Base-by-base conservation (phyloP, 108 stramenopile genomes). In the Cylindrotheca fusiformis region DNA sequence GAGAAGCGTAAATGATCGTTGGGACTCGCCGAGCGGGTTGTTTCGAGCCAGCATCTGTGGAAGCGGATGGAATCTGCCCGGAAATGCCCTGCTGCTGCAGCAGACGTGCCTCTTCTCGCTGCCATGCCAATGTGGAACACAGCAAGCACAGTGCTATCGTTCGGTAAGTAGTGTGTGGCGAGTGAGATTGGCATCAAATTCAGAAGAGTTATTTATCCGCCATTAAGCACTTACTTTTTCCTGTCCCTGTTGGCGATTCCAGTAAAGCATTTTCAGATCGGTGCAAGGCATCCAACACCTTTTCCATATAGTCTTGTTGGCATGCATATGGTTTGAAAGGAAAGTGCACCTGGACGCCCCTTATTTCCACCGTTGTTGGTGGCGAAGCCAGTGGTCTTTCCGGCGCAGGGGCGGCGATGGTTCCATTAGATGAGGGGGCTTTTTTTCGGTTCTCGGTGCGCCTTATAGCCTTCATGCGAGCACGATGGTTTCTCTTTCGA, bases 271-370 rank as follows among this genome's bases (percentile, higher is more conserved):
- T 84, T 66, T 86, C 71, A 0, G 68, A 65, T 22, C 64, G 68
- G 52, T 80, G 49, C 63, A 97, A 66, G 6, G 97, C 97, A 55
- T 78, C 77, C 44, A 99, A 54, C 4, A 98, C 96, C 22, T 78
- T 77, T 32, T 54, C 59, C 97, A 99, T 99, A 71, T 97, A 99
- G 8, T 78, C 86, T 50, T 81, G 53, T 76, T 99, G 99, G 63
- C 87, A 91, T 59, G 79, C 71, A 75, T 99, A 99, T 0, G 99
- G 98, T 48, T 78, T 55, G 74, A 97, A 97, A 18, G 99, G 99
- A 63, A 99, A 99, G 48, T 91, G 86, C 49, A 99, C 80, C 3
- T 77, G 55, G 21, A 95, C 73, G 1, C 90, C 90, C 8, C 78
- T 61, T 5, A 97, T 48, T 59, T 83, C 79, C 2, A 90, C 28